Conservation (phyloP, 1,284 basidiomycete genomes). For the Paramarasmius palmivorus region DNA sequence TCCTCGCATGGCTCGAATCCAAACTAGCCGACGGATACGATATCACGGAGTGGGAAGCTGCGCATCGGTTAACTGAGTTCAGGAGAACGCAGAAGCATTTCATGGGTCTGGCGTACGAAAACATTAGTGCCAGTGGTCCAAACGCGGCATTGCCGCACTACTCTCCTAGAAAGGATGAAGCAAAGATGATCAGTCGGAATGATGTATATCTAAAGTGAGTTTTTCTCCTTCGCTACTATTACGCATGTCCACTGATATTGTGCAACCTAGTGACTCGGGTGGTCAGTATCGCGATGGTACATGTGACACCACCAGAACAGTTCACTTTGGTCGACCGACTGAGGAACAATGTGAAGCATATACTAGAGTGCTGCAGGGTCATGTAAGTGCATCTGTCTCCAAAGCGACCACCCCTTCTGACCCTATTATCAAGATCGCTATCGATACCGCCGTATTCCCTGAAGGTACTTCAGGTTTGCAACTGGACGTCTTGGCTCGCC, state of each 20-base stretch:
- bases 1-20: constrained; percentile 91
- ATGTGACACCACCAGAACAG: constrained; percentile 90
- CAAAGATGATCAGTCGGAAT: constrained; percentile 73
- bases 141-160: constrained; percentile 97
- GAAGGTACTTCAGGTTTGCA: constrained; percentile 81
- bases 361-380: constrained; percentile 94
- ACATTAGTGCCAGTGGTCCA: constrained; percentile 88
- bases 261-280: constrained; percentile 72
- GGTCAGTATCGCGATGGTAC: constrained; percentile 91
- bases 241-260: not conserved
- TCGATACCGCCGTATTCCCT: constrained; percentile 88
- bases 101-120: constrained; percentile 91
- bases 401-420: not conserved
- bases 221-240: not conserved
- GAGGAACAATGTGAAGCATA: constrained; percentile 86
- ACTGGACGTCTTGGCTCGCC: constrained; percentile 84
- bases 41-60: constrained; percentile 92
- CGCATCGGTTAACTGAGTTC: constrained; percentile 80
- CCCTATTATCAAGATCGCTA: constrained; percentile 70
- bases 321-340: constrained; percentile 86
- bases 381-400: constrained; percentile 56
- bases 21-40: constrained; percentile 75
- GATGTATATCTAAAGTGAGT: constrained; percentile 89
- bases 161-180: constrained; percentile 71
- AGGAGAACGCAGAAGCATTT: constrained; percentile 76